Conservation (phyloP, 345 rosid genomes). For the Stellera chamaejasme region DNA sequence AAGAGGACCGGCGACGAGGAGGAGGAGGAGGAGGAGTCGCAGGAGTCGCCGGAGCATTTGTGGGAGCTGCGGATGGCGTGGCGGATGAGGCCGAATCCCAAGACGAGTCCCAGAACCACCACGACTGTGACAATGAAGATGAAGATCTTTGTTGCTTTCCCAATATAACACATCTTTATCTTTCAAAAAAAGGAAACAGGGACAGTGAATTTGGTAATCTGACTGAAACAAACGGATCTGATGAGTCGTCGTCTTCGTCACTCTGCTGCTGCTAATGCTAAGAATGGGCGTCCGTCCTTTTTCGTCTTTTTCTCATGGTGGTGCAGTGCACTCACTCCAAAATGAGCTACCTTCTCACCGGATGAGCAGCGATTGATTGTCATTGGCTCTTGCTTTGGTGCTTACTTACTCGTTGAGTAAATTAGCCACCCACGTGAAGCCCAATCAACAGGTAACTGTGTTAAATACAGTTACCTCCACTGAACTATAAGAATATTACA, state of each 20-base stretch:
- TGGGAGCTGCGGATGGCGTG: slow-evolving; percentile 32
- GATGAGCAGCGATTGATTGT: too few species aligned
- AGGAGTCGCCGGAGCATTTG: slow-evolving; percentile 52
- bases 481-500: too few species aligned
- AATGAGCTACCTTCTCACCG: too few species aligned
- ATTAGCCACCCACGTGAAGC: slow-evolving; percentile 2
- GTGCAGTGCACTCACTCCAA: too few species aligned
- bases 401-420: neutral
- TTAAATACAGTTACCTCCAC: too few species aligned
- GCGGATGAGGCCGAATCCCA: slow-evolving; percentile 61
- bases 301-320: slow-evolving; percentile 24
- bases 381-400: neutral
- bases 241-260: neutral
- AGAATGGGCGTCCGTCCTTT: slow-evolving; percentile 8
- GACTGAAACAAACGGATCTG: slow-evolving; percentile 9
- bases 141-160: slow-evolving; percentile 99
- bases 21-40: too few species aligned
- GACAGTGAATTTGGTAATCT: neutral
- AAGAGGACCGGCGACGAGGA: slow-evolving; percentile 28
- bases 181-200: neutral
- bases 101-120: slow-evolving; percentile 56
- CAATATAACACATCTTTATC: slow-evolving; percentile 65
- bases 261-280: neutral
- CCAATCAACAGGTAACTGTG: neutral
- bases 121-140: slow-evolving; percentile 73